phyloP scores from a whole-genome alignment of 2,329 filamentous ascomycete species.

The Trichoderma hamatum region DNA sequence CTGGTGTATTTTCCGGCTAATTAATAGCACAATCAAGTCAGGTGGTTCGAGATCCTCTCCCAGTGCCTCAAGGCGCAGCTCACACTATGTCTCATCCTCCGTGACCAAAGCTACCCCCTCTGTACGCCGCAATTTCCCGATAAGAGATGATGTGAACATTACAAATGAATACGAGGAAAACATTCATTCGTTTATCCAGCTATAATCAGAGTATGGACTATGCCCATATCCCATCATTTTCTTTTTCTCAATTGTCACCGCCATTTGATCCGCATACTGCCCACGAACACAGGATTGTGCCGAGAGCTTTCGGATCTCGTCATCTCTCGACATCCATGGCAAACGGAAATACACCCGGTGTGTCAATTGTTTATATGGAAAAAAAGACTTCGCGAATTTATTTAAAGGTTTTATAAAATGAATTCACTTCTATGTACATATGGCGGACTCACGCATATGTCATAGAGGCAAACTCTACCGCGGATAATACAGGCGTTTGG shows the following conservation, averaged over 20 bases:
- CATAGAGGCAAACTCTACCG: too few species aligned
- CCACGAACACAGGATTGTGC: neutral
- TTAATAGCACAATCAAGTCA: neutral
- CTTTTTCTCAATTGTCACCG: neutral
- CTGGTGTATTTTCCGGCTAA: rapidly evolving
- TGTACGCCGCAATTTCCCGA: neutral
- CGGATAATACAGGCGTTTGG: too few species aligned
- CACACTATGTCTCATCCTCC: neutral
- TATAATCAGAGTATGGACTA: neutral
- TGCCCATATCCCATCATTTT: neutral
- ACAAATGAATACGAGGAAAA: neutral
- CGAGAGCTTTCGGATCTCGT: neutral
- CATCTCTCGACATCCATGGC: neutral
- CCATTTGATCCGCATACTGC: neutral
- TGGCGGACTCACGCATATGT: too few species aligned
- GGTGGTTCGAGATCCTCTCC: neutral
- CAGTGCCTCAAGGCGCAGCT: neutral
- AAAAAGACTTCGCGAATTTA: too few species aligned
- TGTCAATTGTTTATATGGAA: neutral
- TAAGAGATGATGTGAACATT: neutral
- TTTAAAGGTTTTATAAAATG: too few species aligned
- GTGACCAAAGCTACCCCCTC: neutral
- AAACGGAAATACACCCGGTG: neutral
- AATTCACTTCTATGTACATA: too few species aligned
- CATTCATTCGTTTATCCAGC: neutral